Evolutionary conservation across 1,284 basidiomycete genomes (phyloP).

Genomic region (Cryptococcus sp.): DNA sequence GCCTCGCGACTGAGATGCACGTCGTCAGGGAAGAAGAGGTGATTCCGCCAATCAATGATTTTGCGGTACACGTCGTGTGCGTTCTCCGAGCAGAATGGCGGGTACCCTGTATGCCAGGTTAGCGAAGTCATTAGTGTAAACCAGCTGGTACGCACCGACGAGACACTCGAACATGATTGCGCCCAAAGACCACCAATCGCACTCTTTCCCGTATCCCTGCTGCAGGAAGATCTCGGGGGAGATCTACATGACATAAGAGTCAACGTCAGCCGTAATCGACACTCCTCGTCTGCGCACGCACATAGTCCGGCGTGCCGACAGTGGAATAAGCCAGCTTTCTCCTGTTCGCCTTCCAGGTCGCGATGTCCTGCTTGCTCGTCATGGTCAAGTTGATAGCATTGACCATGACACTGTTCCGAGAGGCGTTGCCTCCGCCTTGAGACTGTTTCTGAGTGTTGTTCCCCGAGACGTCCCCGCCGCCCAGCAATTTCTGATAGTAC

Average conservation of each 20-base stretch:
- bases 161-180: slow-evolving; percentile 99
- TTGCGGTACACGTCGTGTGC: slow-evolving; percentile 98
- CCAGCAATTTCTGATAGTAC: slow-evolving; percentile 92
- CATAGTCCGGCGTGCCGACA: slow-evolving; percentile 96
- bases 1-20: slow-evolving; percentile 91
- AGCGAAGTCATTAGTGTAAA: neutral
- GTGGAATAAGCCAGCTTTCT: slow-evolving; percentile 97
- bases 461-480: slow-evolving; percentile 53
- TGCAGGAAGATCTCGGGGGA: slow-evolving; percentile 98
- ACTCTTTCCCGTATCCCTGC: slow-evolving; percentile 97
- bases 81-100: slow-evolving; percentile 96
- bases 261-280: neutral
- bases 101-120: slow-evolving; percentile 62
- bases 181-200: slow-evolving; percentile 96
- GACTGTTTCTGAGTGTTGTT: slow-evolving; percentile 8
- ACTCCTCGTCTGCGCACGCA: slow-evolving; percentile 22
- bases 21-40: slow-evolving; percentile 93
- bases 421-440: slow-evolving; percentile 23
- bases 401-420: slow-evolving; percentile 90
- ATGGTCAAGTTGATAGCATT: slow-evolving; percentile 94
- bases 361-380: slow-evolving; percentile 88
- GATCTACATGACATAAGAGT: slow-evolving; percentile 57
- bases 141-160: slow-evolving; percentile 60
- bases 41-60: slow-evolving; percentile 92
- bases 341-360: slow-evolving; percentile 98